Percentiles rank a stretch among this genome's conserved stretches.
Conservation (phyloP, 2,329 filamentous ascomycete genomes). For the Diaporthe longicolla region DNA sequence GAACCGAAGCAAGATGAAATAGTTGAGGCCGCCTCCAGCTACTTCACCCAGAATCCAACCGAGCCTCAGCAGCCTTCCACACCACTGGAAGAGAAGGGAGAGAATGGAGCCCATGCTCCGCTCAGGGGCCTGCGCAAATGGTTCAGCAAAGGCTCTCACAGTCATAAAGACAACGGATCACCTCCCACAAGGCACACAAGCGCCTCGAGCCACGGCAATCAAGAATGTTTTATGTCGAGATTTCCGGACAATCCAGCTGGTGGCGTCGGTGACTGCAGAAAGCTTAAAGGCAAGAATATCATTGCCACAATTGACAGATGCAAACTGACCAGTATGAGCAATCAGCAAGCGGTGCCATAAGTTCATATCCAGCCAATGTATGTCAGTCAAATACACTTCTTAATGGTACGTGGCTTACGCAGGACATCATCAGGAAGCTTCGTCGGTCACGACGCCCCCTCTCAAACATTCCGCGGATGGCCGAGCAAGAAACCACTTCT, state of each 20-base stretch:
- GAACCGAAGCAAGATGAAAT: not conserved
- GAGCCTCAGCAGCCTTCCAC: not conserved
- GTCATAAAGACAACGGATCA: not conserved
- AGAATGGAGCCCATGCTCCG: not conserved
- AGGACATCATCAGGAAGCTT: conserved; percentile 26
- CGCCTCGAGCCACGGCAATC: not conserved
- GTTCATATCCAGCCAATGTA: conserved; percentile 40
- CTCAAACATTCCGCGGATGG: conserved; percentile 9
- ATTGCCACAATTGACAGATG: not conserved
- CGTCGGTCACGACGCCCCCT: conserved; percentile 20
- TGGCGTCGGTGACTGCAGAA: not conserved
- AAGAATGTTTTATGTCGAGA: not conserved
- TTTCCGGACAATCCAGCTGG: not conserved
- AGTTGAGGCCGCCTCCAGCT: conserved; percentile 17
- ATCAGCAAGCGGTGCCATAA: conserved; percentile 5
- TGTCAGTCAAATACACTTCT: not conserved
- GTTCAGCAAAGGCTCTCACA: conserved; percentile 25
- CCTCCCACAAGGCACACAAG: not conserved
- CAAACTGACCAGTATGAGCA: conserved; percentile 11
- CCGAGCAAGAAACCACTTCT: conserved; percentile 30
- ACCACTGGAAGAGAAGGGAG: conserved; percentile 6
- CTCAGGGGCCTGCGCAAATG: conserved; percentile 31
- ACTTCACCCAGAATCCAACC: conserved; percentile 31
- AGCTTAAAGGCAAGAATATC: conserved; percentile 6
- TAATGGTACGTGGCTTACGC: not conserved